Base-by-base conservation (phyloP, 352 stramenopile genomes). In the Phytophthora hybrid region DNA sequence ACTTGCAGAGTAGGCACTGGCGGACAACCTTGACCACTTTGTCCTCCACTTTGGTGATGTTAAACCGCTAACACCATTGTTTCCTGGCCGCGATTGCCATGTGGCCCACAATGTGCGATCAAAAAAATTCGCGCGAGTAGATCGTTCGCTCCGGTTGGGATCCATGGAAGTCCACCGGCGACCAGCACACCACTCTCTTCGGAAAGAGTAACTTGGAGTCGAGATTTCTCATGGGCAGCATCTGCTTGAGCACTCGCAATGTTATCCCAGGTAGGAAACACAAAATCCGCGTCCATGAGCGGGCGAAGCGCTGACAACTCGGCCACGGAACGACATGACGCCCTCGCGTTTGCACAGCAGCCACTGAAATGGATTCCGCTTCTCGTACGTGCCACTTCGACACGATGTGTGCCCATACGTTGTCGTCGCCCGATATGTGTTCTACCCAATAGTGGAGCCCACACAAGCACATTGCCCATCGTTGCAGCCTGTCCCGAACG, bases 181-280 rank as follows among this genome's bases (percentile, higher is more conserved):
- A 10, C 16, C 41, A 49, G 9, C 37, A 44, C 41, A 49, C 41
- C 41, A 49, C 4, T 14, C 41, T 19, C 41, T 16, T 46, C 14
- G n/a, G 47, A 19, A 18, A 44, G 10, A 57, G 46, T 2, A 52
- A 34, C 7, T 34, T 9, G 11, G 46, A 66, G 1, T 49, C 59
- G 9, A 52, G 29, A 6, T 63, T 44, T 18, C 55, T 59, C 5
- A 63, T 16, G 18, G 39, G 53, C 1, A 34, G 61, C 1, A 19
- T 7, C 44, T 63, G 53, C 46, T 64, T 79, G 0, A 77, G 62
- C 63, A 79, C 77, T 3, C 77, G 39, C 1, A 54, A 66, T 16
- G 49, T 54, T 5, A 54, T 11, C 37, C 8, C 37, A 14, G 2
- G 37, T 44, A 10, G 6, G 37, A 44, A 44, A 44, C 13, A 14